phyloP scores from a whole-genome alignment of 2,329 filamentous ascomycete genomes.

The Fusarium zealandicum region DNA sequence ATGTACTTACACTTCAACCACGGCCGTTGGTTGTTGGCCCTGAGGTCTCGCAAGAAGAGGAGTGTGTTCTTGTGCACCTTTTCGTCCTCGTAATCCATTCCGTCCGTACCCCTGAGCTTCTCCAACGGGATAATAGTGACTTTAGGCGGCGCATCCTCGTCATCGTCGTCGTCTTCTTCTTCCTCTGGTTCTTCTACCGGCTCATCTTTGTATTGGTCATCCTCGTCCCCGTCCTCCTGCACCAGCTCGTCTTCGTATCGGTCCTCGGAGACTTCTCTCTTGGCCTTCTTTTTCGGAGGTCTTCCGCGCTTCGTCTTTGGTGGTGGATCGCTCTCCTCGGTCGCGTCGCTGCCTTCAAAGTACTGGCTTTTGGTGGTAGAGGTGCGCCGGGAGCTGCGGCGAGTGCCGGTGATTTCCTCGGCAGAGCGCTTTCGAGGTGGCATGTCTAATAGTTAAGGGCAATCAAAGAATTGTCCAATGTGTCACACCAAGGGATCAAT shows the following conservation, averaged over 20 bases:
- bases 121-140: constrained; percentile 48
- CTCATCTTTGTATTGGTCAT: constrained; percentile 41
- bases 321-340: constrained; percentile 36
- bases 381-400: constrained; percentile 58
- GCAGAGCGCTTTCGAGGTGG: constrained; percentile 50
- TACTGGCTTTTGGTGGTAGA: constrained; percentile 60
- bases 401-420: constrained; percentile 43
- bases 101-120: constrained; percentile 46
- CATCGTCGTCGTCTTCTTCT: constrained; percentile 46
- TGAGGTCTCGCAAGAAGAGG: constrained; percentile 64
- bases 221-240: neutral
- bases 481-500: neutral
- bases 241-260: constrained; percentile 34
- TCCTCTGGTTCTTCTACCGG: constrained; percentile 38
- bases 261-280: constrained; percentile 40
- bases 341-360: constrained; percentile 50
- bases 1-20: constrained; percentile 62
- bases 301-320: constrained; percentile 42
- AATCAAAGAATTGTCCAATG: neutral
- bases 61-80: constrained; percentile 65
- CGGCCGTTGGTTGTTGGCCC: constrained; percentile 63
- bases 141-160: constrained; percentile 48
- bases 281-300: constrained; percentile 34
- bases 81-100: constrained; percentile 57
- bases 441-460: constrained; percentile 41